Base-by-base conservation (phyloP, 208 protist genomes). In the Trypanosoma brucei region DNA sequence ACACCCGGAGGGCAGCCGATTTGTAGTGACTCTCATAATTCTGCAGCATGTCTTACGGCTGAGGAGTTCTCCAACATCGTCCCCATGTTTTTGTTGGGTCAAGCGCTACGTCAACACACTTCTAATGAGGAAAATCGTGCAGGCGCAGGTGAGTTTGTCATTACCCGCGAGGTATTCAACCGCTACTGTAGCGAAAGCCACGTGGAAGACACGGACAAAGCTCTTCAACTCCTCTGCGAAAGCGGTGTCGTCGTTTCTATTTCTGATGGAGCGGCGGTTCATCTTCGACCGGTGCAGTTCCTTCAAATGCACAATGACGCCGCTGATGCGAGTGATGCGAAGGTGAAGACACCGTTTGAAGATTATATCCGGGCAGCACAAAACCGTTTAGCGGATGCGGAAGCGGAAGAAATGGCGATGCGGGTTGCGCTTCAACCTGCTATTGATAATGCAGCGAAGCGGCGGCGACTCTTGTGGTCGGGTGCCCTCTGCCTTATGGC, bases 381-480 rank as follows among this genome's bases (percentile, higher is more conserved):
- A 42, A 52, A 51, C 14, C 72, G 74, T 3, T 62, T 93, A 11
- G 59, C 13, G 14, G 67, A 54, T 31, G 72, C 86, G 6, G 46
- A 68, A 48, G 45, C 50, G 6, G 51, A 79, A 52, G 75, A 88
- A 49, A 36, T 53, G 55, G 69, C 33, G 7, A 78, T 90, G 79
- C 59, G 76, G 3, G 13, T 35, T 13, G 58, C 40, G 44, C 75
- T 90, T 22, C 38, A 70, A 49, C 83, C 81, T 0, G 81, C 81
- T 22, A 73, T 91, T 30, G 59, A 70, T 2, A 72, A 68, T 22
- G 79, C 81, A 7, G 75, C 75, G 2, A 68, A 75, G 36, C 86
- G 81, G 83, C 81, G 86, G 2, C 76, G 78, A 33, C 42, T 63
- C 8, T 59, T 94, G 34, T 94, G 88, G 88, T 74, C 77, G 2